Evolutionary conservation across 345 rosid species (phyloP), one percentile per base, ranked within the genome.

Genomic region (Brassica carinata): DNA sequence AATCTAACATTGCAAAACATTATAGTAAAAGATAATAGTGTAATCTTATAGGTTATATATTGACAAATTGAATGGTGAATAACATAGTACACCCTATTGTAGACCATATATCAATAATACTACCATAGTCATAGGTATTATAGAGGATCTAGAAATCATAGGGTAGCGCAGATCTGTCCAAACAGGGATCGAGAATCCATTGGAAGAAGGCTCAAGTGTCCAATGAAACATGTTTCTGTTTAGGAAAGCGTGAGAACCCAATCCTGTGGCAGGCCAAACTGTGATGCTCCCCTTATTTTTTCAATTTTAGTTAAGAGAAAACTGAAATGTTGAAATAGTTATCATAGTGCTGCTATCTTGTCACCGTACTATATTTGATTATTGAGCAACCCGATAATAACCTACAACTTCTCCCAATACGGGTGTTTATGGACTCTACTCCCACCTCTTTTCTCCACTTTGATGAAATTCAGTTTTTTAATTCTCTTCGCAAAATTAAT

Each of bases 91-190:
- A 15, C 57, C 18, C 66, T 9, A 59, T 58, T 3, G 38, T 34
- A 72, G 77, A 57, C 38, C 18, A 45, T 66, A 55, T 2, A 2
- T 31, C n/a, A 4, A 9, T 13, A 36, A 36, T 8, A 48, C 5
- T 17, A 34, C 17, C 3, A 7, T 64, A 78, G 57, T 10, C 40
- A 64, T 72, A 72, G 72, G 82, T 53, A 26, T 2, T 29, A 65
- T 67, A 71, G 72, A 13, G 63, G 36, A 34, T 72, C 73, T 66
- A 29, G 64, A 65, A 72, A 17, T 55, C 40, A 33, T 79, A 79
- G 83, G 75, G 70, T 68, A 79, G 83, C 75, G 62, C 45, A 79
- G 79, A 79, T 74, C 75, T 45, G 83, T 68, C 58, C 57, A 68
- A 74, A 79, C 83, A 79, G 14, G 62, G 40, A 74, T 74, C 83